These are phyloP conservation scores for Fraxinus latifolia DNA, from an alignment of 305 asterid genomes.

Conservation along the genomic window DNA sequence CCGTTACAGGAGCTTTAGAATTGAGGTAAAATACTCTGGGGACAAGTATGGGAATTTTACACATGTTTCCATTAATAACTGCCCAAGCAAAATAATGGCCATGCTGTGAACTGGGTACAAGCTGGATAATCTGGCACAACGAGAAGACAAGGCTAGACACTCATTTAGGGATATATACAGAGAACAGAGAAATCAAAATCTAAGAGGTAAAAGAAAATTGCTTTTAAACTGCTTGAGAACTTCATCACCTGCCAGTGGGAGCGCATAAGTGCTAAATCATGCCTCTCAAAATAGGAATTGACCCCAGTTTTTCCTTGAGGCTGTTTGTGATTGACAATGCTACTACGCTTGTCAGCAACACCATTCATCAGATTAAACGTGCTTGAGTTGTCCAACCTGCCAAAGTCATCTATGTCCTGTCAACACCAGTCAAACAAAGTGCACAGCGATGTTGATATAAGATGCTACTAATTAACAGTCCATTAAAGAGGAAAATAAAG, in stretches of 20 bases:
- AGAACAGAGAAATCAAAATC: slow-evolving; percentile 7
- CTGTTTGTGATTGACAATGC: slow-evolving; percentile 43
- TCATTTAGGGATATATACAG: slow-evolving; percentile 18
- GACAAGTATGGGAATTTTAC: slow-evolving; percentile 64
- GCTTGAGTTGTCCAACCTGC: slow-evolving; percentile 54
- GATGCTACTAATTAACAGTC: neutral
- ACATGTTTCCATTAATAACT: slow-evolving; percentile 83
- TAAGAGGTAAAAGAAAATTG: slow-evolving; percentile 16
- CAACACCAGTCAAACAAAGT: slow-evolving; percentile 22
- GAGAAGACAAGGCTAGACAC: slow-evolving; percentile 27
- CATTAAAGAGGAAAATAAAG: slow-evolving; percentile 6
- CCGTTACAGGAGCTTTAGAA: slow-evolving; percentile 93
- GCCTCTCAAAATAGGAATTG: slow-evolving; percentile 76
- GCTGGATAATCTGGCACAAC: slow-evolving; percentile 75
- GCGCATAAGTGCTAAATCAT: slow-evolving; percentile 71
- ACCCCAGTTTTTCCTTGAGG: slow-evolving; percentile 60
- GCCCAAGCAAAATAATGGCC: slow-evolving; percentile 95
- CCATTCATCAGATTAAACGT: slow-evolving; percentile 38
- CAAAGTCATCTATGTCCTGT: slow-evolving; percentile 19
- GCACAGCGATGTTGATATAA: slow-evolving; percentile 12
- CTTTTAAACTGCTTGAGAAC: slow-evolving; percentile 20
- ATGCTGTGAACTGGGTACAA: slow-evolving; percentile 60
- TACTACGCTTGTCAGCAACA: slow-evolving; percentile 34
- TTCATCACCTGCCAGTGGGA: slow-evolving; percentile 92
- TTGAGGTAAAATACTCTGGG: slow-evolving; percentile 92